A percentile compares a stretch with the other conserved stretches of the same genome.
Evolutionary conservation across 352 stramenopile genomes (phyloP).

Genomic region (Phytophthora pluvialis): DNA sequence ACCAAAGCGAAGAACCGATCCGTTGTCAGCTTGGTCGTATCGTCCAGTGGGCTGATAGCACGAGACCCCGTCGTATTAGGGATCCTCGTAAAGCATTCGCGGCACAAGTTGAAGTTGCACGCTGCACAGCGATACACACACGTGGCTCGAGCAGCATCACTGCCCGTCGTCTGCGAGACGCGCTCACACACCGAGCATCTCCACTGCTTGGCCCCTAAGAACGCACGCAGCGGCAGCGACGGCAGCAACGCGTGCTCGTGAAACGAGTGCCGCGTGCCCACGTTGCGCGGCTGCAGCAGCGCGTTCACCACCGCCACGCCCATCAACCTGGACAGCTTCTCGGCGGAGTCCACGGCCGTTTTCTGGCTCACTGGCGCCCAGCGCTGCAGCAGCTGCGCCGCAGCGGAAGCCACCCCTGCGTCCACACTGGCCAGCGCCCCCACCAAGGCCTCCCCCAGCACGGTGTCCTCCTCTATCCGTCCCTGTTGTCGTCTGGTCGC

Average conservation of each 20-base stretch:
- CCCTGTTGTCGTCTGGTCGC: conserved; percentile 9
- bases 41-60: conserved; percentile 4
- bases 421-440: conserved; percentile 33
- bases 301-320: conserved; percentile 44
- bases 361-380: conserved; percentile 37
- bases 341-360: conserved; percentile 8
- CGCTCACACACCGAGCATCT: conserved; percentile 51
- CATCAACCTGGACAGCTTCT: conserved; percentile 26
- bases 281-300: conserved; percentile 36
- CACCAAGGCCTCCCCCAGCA: conserved; percentile 3
- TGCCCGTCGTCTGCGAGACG: conserved; percentile 22
- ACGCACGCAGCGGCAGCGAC: conserved; percentile 40
- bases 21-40: conserved; percentile 21
- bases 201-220: conserved; percentile 42
- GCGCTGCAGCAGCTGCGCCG: conserved; percentile 34
- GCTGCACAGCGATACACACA: conserved; percentile 59
- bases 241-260: conserved; percentile 49
- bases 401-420: conserved; percentile 34
- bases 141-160: conserved; percentile 17
- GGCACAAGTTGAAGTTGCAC: conserved; percentile 64
- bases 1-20: conserved; percentile 51
- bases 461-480: conserved; percentile 5
- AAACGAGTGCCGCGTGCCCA: conserved; percentile 45
- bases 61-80: conserved; percentile 44
- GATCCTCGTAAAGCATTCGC: conserved; percentile 71